phyloP scores from a whole-genome alignment of 2,329 filamentous ascomycete species.

The Monosporascus sp. region DNA sequence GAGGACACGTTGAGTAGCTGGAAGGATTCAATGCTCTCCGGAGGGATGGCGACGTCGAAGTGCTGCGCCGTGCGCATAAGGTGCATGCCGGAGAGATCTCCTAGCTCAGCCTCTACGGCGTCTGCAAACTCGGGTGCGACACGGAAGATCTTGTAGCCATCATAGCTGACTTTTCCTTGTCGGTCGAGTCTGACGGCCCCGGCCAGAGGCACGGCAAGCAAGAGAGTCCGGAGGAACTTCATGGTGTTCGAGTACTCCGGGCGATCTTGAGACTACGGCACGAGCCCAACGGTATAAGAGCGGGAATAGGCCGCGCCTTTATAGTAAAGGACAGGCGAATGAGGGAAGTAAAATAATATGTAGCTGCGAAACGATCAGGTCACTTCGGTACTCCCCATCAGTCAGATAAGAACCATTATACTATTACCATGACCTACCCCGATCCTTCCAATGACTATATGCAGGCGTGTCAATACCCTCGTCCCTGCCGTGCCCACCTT shows the following conservation, averaged over 20 bases:
- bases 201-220: background rate
- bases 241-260: background rate
- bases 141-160: constrained; percentile 29
- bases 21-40: constrained; percentile 20
- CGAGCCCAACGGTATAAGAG: background rate
- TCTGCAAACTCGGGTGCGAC: constrained; percentile 14
- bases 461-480: background rate
- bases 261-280: background rate
- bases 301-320: background rate
- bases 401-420: too few species aligned
- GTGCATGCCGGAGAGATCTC: constrained; percentile 18
- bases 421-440: background rate
- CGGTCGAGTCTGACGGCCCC: background rate
- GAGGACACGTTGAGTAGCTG: constrained; percentile 18
- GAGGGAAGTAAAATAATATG: too few species aligned
- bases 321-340: too few species aligned
- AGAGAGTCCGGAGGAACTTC: background rate
- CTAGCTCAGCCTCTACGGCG: constrained; percentile 13
- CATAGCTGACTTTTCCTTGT: constrained; percentile 19
- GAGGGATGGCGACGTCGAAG: constrained; percentile 29
- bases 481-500: background rate
- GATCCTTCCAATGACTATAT: background rate
- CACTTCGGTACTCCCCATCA: too few species aligned
- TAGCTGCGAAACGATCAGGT: too few species aligned
- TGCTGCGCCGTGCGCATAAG: constrained; percentile 15